Evolutionary conservation across 2,329 filamentous ascomycete genomes (phyloP).

Genomic region (Fusarium begoniae): DNA sequence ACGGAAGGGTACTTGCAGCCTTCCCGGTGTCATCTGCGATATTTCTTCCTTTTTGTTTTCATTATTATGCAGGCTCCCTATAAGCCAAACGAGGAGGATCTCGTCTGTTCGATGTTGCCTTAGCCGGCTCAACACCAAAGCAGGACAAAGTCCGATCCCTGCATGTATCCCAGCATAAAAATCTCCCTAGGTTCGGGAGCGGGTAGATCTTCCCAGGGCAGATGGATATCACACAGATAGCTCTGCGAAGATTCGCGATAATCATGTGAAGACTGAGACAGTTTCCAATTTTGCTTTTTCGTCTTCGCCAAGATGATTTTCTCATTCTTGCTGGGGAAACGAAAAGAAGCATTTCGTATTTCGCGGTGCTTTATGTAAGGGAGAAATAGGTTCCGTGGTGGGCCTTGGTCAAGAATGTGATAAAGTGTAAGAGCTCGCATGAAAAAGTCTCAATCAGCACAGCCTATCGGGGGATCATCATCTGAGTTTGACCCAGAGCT

Average conservation of each 20-base stretch:
- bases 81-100: not conserved
- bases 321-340: not conserved
- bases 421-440: conserved; percentile 20
- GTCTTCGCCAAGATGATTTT: not conserved
- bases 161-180: conserved; percentile 8
- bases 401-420: not conserved
- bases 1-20: not conserved
- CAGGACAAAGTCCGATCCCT: conserved; percentile 10
- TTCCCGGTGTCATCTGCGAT: not conserved
- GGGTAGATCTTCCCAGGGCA: conserved; percentile 33
- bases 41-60: not conserved
- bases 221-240: conserved; percentile 1
- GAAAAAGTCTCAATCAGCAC: conserved; percentile 12
- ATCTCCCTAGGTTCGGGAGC: conserved; percentile 18
- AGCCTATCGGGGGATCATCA: not conserved
- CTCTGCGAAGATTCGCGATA: conserved; percentile 2
- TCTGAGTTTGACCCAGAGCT: not conserved
- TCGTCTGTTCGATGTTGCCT: not conserved
- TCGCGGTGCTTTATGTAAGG: conserved; percentile 5
- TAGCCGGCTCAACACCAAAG: not conserved
- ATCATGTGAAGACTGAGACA: conserved; percentile 19
- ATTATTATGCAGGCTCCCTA: conserved; percentile 1
- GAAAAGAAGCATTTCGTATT: conserved; percentile 14
- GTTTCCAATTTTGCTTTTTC: not conserved
- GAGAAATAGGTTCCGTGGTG: conserved; percentile 3